Conservation (phyloP, 805 yeast species). For the Candida verbasci region DNA sequence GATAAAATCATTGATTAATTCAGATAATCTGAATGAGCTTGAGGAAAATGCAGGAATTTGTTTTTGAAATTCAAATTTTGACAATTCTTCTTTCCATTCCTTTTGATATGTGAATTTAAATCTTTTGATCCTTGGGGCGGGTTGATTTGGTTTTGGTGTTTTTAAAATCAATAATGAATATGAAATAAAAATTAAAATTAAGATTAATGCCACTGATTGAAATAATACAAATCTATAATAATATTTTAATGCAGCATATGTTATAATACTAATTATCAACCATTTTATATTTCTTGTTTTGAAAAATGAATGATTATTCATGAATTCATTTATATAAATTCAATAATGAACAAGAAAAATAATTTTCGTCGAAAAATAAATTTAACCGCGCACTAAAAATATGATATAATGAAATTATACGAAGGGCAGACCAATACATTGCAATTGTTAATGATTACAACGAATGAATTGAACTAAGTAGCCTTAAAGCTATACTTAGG, state of each 20-base stretch:
- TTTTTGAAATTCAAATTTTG: slow-evolving; percentile 20
- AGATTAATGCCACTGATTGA: background rate
- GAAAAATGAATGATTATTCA: background rate
- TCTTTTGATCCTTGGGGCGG: background rate
- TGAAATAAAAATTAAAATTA: background rate
- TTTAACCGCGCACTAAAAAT: background rate
- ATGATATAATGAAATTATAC: no score
- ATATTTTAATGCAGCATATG: background rate
- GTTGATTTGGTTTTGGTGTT: background rate
- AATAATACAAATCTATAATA: background rate
- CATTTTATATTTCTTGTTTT: slow-evolving; percentile 1
- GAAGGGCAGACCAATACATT: no score
- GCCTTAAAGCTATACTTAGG: no score
- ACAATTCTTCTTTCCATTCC: slow-evolving; percentile 13
- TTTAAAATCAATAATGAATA: background rate
- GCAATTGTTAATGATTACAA: no score
- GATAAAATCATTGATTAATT: slow-evolving; percentile 47
- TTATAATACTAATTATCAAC: background rate
- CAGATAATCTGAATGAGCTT: slow-evolving; percentile 50
- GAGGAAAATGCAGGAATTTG: slow-evolving; percentile 29
- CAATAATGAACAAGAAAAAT: background rate
- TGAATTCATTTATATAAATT: background rate
- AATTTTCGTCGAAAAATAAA: no score
- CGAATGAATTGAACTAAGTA: no score
- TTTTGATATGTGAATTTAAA: slow-evolving; percentile 7